These are phyloP conservation scores for Kluyveromyces siamensis DNA, from an alignment of 805 yeast species.

Conservation along the genomic window DNA sequence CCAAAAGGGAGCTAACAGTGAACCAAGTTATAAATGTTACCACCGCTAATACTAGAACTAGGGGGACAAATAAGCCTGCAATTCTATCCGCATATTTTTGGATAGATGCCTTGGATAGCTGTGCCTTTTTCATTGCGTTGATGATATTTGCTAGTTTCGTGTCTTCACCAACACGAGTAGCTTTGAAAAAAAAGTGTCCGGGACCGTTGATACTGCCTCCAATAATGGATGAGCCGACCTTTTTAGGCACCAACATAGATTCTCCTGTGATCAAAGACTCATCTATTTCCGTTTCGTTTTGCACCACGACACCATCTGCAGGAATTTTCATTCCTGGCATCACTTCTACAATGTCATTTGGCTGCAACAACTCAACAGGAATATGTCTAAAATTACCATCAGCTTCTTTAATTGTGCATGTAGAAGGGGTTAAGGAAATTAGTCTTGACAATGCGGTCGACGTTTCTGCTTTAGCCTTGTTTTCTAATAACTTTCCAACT, in stretches of 20 bases:
- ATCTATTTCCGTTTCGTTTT: slow-evolving; percentile 76
- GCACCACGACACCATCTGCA: slow-evolving; percentile 76
- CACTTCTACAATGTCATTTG: slow-evolving; percentile 65
- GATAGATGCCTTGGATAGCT: slow-evolving; percentile 79
- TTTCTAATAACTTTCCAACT: slow-evolving; percentile 86
- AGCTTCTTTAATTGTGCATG: slow-evolving; percentile 50
- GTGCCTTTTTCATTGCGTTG: slow-evolving; percentile 79
- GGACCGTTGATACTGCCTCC: slow-evolving; percentile 90
- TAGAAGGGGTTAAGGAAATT: slow-evolving; percentile 70
- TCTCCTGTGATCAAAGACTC: slow-evolving; percentile 94
- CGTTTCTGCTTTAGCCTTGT: slow-evolving; percentile 87
- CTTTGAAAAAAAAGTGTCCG: slow-evolving; percentile 59
- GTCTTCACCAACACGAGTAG: slow-evolving; percentile 65
- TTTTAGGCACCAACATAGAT: slow-evolving; percentile 63
- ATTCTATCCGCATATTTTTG: slow-evolving; percentile 81
- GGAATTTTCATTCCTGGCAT: slow-evolving; percentile 85
- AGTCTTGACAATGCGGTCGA: slow-evolving; percentile 79
- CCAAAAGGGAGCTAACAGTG: slow-evolving; percentile 29
- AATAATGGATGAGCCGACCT: slow-evolving; percentile 51
- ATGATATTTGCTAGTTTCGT: slow-evolving; percentile 87
- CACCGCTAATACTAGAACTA: slow-evolving; percentile 51
- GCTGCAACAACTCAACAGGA: slow-evolving; percentile 70
- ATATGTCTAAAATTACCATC: slow-evolving; percentile 33
- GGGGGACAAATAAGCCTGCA: slow-evolving; percentile 80
- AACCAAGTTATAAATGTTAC: slow-evolving; percentile 63